phyloP scores from a whole-genome alignment of 805 yeast species.

The Priceomyces medius region DNA sequence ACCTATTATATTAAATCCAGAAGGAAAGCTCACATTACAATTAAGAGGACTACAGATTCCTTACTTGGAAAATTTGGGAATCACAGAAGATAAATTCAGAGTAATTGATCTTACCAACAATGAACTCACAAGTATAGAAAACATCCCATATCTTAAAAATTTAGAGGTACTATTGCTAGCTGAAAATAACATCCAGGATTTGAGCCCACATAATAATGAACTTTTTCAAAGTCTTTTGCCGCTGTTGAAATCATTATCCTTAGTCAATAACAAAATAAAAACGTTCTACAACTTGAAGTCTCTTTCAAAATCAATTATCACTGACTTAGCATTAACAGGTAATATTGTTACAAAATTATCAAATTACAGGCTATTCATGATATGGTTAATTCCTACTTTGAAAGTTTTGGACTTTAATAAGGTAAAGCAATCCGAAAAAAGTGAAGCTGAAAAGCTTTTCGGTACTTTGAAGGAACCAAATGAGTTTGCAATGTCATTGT shows the following conservation, averaged over 20 bases:
- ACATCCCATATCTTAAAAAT: slow-evolving; percentile 44
- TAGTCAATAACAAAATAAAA: slow-evolving; percentile 51
- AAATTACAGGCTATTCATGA: slow-evolving; percentile 58
- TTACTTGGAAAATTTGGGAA: slow-evolving; percentile 35
- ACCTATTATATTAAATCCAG: slow-evolving; percentile 33
- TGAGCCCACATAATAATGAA: slow-evolving; percentile 29
- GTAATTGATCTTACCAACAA: slow-evolving; percentile 77
- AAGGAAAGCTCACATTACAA: slow-evolving; percentile 33
- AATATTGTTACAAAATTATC: slow-evolving; percentile 54
- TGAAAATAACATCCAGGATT: slow-evolving; percentile 53
- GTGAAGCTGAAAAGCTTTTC: slow-evolving; percentile 43
- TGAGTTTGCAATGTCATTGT: slow-evolving; percentile 12
- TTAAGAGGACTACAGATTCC: slow-evolving; percentile 34
- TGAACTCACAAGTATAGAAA: slow-evolving; percentile 54
- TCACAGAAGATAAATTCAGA: slow-evolving; percentile 36
- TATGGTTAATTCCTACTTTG: slow-evolving; percentile 64
- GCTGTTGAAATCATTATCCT: slow-evolving; percentile 49
- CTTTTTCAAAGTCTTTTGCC: slow-evolving; percentile 37
- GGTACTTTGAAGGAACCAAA: slow-evolving; percentile 23
- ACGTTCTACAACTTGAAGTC: slow-evolving; percentile 44
- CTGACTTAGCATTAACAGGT: slow-evolving; percentile 49
- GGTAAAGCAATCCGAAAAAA: slow-evolving; percentile 56
- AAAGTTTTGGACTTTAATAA: slow-evolving; percentile 66
- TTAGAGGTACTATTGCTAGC: slow-evolving; percentile 58
- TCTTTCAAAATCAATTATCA: slow-evolving; percentile 33